phyloP scores from a whole-genome alignment of 352 stramenopile species.

The Globisporangium emineosum region DNA sequence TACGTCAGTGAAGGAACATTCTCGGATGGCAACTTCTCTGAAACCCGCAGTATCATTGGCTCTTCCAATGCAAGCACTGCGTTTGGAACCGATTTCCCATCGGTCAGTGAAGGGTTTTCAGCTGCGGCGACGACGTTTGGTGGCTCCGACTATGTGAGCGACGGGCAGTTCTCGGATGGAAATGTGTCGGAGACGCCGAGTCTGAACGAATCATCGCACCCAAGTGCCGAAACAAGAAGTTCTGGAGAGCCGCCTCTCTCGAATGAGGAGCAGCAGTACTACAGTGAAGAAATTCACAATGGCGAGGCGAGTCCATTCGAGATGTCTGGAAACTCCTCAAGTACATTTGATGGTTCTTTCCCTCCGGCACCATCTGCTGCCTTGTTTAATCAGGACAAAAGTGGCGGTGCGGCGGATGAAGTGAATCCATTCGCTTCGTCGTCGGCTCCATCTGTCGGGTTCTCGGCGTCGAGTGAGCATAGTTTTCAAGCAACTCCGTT shows the following conservation, averaged over 20 bases:
- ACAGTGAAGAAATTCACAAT: slow-evolving; percentile 27
- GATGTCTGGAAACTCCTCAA: slow-evolving; percentile 26
- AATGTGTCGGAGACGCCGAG: slow-evolving; percentile 57
- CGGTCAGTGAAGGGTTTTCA: slow-evolving; percentile 69
- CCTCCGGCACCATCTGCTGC: slow-evolving; percentile 14
- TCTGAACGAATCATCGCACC: slow-evolving; percentile 42
- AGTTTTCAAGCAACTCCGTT: slow-evolving; percentile 17
- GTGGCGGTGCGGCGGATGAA: slow-evolving; percentile 22
- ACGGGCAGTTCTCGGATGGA: slow-evolving; percentile 52
- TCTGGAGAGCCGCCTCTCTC: slow-evolving; percentile 31
- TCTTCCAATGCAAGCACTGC: slow-evolving; percentile 76
- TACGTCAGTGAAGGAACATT: slow-evolving; percentile 59
- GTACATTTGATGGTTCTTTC: slow-evolving; percentile 20
- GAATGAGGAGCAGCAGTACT: slow-evolving; percentile 25
- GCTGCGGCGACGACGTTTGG: slow-evolving; percentile 57
- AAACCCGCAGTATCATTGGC: slow-evolving; percentile 67
- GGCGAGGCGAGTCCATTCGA: slow-evolving; percentile 24
- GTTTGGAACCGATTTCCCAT: slow-evolving; percentile 72
- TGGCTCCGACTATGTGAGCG: slow-evolving; percentile 55
- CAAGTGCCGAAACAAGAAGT: slow-evolving; percentile 32
- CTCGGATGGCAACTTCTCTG: slow-evolving; percentile 64
- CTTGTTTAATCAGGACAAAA: slow-evolving; percentile 22
- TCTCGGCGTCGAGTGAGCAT: slow-evolving; percentile 21
- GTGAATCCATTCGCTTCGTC: slow-evolving; percentile 45
- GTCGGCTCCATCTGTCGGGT: slow-evolving; percentile 22